A percentile compares a stretch with the other conserved stretches of the same genome.
phyloP scores from a whole-genome alignment of 768 basidiomycete species.

The Exidia glandulosa region DNA sequence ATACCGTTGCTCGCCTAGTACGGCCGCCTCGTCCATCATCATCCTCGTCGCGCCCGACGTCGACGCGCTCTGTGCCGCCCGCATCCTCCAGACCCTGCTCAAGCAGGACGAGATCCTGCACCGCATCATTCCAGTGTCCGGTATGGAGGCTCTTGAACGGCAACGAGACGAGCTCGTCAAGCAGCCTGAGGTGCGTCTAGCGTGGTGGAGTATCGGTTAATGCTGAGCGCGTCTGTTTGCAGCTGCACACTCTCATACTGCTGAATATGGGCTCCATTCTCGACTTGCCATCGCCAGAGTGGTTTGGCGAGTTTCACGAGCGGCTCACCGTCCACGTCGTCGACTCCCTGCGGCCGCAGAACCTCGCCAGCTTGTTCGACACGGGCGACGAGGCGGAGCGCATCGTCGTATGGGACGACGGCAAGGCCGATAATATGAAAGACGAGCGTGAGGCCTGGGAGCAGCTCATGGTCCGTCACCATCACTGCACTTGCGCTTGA shows the following conservation, averaged over 20 bases:
- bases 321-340: conserved; percentile 79
- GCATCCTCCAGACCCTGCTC: conserved; percentile 82
- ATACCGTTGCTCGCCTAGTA: conserved; percentile 60
- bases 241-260: conserved; percentile 85
- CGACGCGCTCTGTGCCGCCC: conserved; percentile 83
- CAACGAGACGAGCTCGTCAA: conserved; percentile 54
- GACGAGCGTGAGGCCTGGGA: conserved; percentile 79
- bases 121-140: conserved; percentile 80
- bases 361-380: conserved; percentile 76
- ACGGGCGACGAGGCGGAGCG: conserved; percentile 45
- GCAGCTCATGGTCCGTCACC: conserved; percentile 52
- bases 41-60: conserved; percentile 84
- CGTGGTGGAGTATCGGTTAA: not conserved
- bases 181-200: conserved; percentile 49
- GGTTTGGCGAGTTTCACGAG: conserved; percentile 64
- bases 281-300: conserved; percentile 61
- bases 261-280: conserved; percentile 86
- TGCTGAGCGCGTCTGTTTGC: not conserved
- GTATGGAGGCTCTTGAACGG: conserved; percentile 62
- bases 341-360: conserved; percentile 86
- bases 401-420: conserved; percentile 90
- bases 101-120: conserved; percentile 91
- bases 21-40: conserved; percentile 74
- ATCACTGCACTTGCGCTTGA: not conserved
- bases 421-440: conserved; percentile 55